Evolutionary conservation across 805 yeast genomes (phyloP), one percentile per base, ranked within the genome.

Genomic region (Tanozyma kutaoensis): DNA sequence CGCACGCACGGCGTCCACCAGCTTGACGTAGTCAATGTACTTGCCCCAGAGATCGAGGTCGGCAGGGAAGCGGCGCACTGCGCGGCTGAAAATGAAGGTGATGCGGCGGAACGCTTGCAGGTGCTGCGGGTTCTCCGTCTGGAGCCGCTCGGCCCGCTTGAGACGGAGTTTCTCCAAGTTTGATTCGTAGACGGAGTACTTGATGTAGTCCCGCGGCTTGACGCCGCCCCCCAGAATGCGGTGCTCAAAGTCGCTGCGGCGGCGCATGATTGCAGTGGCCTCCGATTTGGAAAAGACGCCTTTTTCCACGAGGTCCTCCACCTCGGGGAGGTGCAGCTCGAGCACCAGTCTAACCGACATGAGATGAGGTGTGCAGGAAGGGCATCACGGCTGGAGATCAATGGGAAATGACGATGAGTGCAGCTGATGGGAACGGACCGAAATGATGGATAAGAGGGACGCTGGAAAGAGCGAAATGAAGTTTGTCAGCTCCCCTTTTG

Each of bases 221-320:
- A 86, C 71, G 1, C 91, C 93, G 50, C 97, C 66, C 23, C 93
- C 81, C 24, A 70, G 69, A 28, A 91, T 69, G 31, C 94, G 58
- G 49, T 91, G 95, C 53, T 91, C 99, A 42, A 85, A 91, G 52
- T 86, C 96, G 0, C 96, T 88, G 56, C 98, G 69, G 46, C 85
- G 71, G 55, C 91, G 76, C 84, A 88, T 82, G 28, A 91, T 77
- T 59, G 68, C 65, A 22, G 76, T 73, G 37, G 85, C 72, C 52
- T 91, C 98, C 39, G 69, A 69, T 40, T 79, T 79, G 23, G 73
- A 76, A 50, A 91, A 91, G 4, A 91, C 61, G 3, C 85, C 85
- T 43, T 81, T 77, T 31, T 69, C 69, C 32, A 76, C 73, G 19
- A 91, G 66, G 43, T 88, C 98, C 43, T 86, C 88, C 29, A 91